Conservation (phyloP, 2,329 filamentous ascomycete species). For the Massarina eburnea region DNA sequence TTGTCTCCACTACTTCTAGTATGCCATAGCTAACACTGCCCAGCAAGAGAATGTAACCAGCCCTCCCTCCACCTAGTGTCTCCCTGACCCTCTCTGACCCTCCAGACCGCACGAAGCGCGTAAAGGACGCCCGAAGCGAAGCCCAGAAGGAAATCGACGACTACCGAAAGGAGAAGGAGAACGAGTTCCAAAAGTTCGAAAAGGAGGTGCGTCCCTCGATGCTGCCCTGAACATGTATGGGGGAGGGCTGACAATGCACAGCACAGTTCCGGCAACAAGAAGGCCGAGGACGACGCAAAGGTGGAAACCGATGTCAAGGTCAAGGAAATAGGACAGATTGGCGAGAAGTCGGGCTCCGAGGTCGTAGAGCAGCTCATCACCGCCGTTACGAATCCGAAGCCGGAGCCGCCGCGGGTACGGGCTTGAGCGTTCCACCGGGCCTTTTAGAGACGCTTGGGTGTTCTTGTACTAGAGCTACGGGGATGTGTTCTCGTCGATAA, state of each 20-base stretch:
- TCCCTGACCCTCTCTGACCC: constrained; percentile 25
- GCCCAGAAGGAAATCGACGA: constrained; percentile 97
- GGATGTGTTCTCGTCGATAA: no score
- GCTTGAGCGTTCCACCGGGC: background rate
- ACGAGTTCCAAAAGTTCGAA: constrained; percentile 94
- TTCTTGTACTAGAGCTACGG: no score
- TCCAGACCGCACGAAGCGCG: constrained; percentile 88
- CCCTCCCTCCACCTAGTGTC: constrained; percentile 6
- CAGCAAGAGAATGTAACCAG: constrained; percentile 81
- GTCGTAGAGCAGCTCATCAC: constrained; percentile 82
- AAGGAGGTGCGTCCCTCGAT: constrained; percentile 61
- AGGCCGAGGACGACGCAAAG: constrained; percentile 69
- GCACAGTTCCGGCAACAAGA: constrained; percentile 90
- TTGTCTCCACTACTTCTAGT: background rate
- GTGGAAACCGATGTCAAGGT: constrained; percentile 81
- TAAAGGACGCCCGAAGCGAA: constrained; percentile 94
- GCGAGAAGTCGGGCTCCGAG: constrained; percentile 74
- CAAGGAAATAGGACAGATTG: constrained; percentile 76
- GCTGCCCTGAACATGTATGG: background rate
- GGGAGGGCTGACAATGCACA: constrained; percentile 45
- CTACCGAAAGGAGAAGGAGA: constrained; percentile 86
- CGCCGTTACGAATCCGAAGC: constrained; percentile 83
- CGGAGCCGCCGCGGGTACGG: constrained; percentile 58
- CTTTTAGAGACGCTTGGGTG: background rate
- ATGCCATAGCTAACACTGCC: constrained; percentile 14